Evolutionary conservation across 1,284 basidiomycete species (phyloP).

Genomic region (Ceratobasidium sp.): DNA sequence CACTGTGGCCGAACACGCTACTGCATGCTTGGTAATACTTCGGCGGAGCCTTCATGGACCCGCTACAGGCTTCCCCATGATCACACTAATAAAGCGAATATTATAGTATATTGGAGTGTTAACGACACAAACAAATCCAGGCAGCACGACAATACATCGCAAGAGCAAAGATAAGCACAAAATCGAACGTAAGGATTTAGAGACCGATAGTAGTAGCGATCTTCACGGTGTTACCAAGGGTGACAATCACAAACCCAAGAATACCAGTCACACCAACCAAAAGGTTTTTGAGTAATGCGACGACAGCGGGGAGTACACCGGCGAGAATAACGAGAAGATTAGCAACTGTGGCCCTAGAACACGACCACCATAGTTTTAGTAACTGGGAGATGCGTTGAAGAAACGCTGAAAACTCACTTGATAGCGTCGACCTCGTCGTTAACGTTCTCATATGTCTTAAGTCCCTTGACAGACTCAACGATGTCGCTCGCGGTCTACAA

Average conservation of each 20-base stretch:
- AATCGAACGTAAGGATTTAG: not conserved
- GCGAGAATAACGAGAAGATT: not conserved
- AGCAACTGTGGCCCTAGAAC: not conserved
- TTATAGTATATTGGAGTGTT: not conserved
- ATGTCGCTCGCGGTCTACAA: not conserved
- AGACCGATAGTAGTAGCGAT: not conserved
- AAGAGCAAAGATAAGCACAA: not conserved
- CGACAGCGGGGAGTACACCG: not conserved
- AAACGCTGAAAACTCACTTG: not conserved
- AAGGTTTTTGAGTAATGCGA: not conserved
- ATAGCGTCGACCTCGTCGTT: not conserved
- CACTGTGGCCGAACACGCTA: no score
- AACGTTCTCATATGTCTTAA: not conserved
- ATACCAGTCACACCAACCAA: not conserved
- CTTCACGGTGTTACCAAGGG: not conserved
- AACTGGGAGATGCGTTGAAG: not conserved
- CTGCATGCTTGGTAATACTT: no score
- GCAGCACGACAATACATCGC: not conserved
- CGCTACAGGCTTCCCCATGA: no score
- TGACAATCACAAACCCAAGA: not conserved
- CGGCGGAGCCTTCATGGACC: no score
- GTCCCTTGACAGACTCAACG: not conserved
- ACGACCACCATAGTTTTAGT: not conserved
- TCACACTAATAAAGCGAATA: no score
- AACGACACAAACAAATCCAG: not conserved